phyloP scores from a whole-genome alignment of 1,284 basidiomycete species.

The Ceratobasidium sp. region DNA sequence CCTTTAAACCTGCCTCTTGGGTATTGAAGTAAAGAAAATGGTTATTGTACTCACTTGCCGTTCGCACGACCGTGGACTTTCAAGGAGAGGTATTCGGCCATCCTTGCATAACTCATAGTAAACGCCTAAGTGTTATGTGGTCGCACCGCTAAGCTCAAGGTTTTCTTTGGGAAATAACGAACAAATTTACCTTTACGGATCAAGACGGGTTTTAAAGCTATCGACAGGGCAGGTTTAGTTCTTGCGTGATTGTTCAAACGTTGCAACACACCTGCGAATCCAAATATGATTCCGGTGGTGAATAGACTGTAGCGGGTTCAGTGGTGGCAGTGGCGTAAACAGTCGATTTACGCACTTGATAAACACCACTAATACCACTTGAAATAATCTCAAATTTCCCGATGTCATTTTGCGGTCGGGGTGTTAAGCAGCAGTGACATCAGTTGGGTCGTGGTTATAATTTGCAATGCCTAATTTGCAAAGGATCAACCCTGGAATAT shows the following conservation, averaged over 20 bases:
- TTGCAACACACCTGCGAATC: slow-evolving; percentile 48
- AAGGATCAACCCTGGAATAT: neutral
- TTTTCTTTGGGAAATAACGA: neutral
- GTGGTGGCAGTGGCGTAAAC: neutral
- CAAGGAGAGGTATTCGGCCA: slow-evolving; percentile 41
- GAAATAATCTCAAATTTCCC: slow-evolving; percentile 1
- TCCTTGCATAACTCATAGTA: slow-evolving; percentile 47
- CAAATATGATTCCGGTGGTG: slow-evolving; percentile 51
- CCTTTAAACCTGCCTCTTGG: slow-evolving; percentile 19
- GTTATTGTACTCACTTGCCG: neutral
- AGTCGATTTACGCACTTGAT: slow-evolving; percentile 4
- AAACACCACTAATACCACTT: slow-evolving; percentile 26
- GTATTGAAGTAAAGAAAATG: neutral
- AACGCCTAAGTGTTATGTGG: slow-evolving; percentile 45
- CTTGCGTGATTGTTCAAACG: neutral
- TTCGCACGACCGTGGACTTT: slow-evolving; percentile 31
- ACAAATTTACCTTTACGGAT: slow-evolving; percentile 50
- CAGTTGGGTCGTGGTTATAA: neutral
- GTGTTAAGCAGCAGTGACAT: neutral
- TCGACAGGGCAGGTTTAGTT: neutral
- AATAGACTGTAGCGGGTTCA: slow-evolving; percentile 42
- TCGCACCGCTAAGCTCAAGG: neutral
- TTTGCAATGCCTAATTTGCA: slow-evolving; percentile 3
- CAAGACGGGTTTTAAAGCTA: slow-evolving; percentile 52
- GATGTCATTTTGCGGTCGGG: neutral